A percentile compares a stretch with the other conserved stretches of the same genome.
Conservation (phyloP, 1,139 yeast genomes). For the Debaryomyces udenii region DNA sequence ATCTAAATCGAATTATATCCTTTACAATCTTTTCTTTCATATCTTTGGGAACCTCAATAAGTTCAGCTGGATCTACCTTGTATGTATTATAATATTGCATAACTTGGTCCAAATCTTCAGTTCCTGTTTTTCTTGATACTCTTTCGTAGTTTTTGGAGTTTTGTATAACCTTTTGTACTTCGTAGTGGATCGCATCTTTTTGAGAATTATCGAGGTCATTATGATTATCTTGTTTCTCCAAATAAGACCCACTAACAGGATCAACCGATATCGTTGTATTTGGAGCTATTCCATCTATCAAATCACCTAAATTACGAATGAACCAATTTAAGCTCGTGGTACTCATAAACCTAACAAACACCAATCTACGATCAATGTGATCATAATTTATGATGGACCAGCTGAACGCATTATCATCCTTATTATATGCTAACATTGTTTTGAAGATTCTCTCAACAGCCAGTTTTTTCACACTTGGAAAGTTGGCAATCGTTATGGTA, state of each 20-base stretch:
- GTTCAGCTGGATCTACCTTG: conserved; percentile 60
- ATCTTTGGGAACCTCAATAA: conserved; percentile 64
- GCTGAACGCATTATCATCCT: conserved; percentile 14
- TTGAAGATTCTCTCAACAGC: conserved; percentile 34
- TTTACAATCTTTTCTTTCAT: conserved; percentile 59
- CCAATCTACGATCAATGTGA: conserved; percentile 27
- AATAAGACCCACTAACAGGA: conserved; percentile 6
- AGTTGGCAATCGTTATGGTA: conserved; percentile 36
- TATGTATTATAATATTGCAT: conserved; percentile 45
- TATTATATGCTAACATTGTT: conserved; percentile 13
- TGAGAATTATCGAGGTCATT: conserved; percentile 1
- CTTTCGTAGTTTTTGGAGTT: conserved; percentile 26
- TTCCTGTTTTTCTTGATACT: conserved; percentile 24
- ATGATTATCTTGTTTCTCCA: background rate
- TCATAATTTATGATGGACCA: conserved; percentile 37
- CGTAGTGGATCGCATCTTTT: conserved; percentile 11
- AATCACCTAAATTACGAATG: conserved; percentile 11
- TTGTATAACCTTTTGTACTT: conserved; percentile 20
- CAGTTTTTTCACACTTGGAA: conserved; percentile 33
- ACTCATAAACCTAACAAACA: conserved; percentile 31
- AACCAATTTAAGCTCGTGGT: conserved; percentile 21
- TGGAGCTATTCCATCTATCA: conserved; percentile 6
- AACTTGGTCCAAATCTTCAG: conserved; percentile 41
- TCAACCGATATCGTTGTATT: conserved; percentile 10
- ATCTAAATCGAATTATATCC: conserved; percentile 64